phyloP scores from a whole-genome alignment of 169 alveolate genomes.

The Cryptosporidium sp. region DNA sequence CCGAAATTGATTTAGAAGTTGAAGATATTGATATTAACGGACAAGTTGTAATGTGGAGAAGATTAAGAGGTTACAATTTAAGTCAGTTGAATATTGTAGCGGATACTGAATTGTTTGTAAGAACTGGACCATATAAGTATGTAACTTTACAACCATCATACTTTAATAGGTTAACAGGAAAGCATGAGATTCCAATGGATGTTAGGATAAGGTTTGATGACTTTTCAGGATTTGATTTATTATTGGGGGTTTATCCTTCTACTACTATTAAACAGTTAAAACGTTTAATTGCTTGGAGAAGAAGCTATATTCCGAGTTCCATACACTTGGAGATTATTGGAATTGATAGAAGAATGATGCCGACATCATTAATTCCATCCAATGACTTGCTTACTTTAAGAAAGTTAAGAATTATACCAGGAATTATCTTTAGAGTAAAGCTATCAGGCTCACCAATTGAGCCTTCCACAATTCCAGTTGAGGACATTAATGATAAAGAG shows the following conservation, averaged over 20 bases:
- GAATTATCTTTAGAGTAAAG: conserved; percentile 60
- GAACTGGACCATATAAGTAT: conserved; percentile 71
- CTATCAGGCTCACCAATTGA: conserved; percentile 65
- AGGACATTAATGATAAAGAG: conserved; percentile 46
- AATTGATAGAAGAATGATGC: conserved; percentile 72
- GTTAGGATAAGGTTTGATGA: conserved; percentile 67
- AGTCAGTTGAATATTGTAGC: conserved; percentile 50
- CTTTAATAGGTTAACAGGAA: conserved; percentile 58
- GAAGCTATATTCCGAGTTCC: conserved; percentile 65
- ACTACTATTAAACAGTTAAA: conserved; percentile 68
- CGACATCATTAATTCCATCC: conserved; percentile 63
- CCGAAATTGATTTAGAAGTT: conserved; percentile 66
- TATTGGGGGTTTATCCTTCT: conserved; percentile 67
- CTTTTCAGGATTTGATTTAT: conserved; percentile 68
- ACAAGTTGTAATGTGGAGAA: conserved; percentile 76
- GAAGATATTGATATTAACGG: conserved; percentile 74
- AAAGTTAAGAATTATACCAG: conserved; percentile 57
- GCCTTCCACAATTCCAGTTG: conserved; percentile 39
- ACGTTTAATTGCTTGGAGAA: conserved; percentile 75
- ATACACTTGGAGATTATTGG: conserved; percentile 67
- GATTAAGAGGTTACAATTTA: conserved; percentile 70
- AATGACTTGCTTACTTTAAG: conserved; percentile 60
- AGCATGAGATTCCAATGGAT: conserved; percentile 71
- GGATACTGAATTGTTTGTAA: conserved; percentile 66
- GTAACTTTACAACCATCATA: conserved; percentile 71